Conservation (phyloP, 768 basidiomycete genomes). For the Amanita rimosa region DNA sequence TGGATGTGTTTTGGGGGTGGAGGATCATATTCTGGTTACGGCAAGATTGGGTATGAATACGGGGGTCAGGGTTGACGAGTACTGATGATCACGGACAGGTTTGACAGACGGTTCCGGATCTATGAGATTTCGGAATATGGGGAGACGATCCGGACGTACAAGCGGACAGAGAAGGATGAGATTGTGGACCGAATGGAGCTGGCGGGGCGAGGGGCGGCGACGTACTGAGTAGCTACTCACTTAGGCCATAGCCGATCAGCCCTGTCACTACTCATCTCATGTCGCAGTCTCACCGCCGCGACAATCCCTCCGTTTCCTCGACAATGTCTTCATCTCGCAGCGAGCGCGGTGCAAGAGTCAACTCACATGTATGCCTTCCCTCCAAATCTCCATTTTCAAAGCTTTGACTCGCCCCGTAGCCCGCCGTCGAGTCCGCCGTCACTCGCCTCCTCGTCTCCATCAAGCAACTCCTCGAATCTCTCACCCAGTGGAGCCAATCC, state of each 20-base stretch:
- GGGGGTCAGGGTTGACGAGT: not conserved
- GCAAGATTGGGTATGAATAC: constrained; percentile 56
- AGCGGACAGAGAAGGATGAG: constrained; percentile 64
- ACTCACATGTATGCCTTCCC: constrained; percentile 4
- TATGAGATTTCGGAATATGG: constrained; percentile 85
- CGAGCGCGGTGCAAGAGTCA: constrained; percentile 4
- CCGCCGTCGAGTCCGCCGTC: constrained; percentile 82
- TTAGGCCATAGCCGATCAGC: not conserved
- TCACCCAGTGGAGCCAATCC: constrained; percentile 74
- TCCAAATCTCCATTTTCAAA: not conserved
- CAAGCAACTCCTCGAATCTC: constrained; percentile 84
- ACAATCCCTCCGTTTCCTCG: constrained; percentile 5
- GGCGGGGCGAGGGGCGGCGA: constrained; percentile 37
- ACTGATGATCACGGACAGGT: constrained; percentile 28
- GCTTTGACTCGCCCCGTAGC: constrained; percentile 25
- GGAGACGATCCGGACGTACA: constrained; percentile 85
- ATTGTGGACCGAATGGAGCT: constrained; percentile 56
- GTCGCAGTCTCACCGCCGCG: constrained; percentile 6
- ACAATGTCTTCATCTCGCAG: not conserved
- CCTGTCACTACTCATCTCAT: not conserved
- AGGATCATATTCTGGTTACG: constrained; percentile 77
- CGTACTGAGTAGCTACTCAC: constrained; percentile 10
- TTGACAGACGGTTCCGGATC: constrained; percentile 85
- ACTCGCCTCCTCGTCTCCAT: constrained; percentile 91
- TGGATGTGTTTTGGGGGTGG: constrained; percentile 92